These are phyloP conservation scores for Aspergillus versicolor DNA, from an alignment of 2,329 filamentous ascomycete species.

Conservation along the genomic window DNA sequence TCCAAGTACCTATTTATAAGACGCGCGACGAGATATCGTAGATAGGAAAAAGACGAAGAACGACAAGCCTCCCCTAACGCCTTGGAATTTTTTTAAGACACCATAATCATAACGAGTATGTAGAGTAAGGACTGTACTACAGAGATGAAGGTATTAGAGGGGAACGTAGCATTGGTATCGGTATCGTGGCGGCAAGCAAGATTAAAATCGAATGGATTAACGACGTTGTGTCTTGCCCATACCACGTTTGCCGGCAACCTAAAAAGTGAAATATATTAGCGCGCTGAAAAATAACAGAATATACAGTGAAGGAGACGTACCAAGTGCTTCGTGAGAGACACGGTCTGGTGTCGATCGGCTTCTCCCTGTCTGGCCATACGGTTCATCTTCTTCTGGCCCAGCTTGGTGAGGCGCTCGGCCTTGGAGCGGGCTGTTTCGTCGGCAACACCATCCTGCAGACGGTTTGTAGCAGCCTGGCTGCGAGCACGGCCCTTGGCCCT, in stretches of 20 bases:
- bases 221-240: slow-evolving; percentile 75
- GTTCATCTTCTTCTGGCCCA: slow-evolving; percentile 98
- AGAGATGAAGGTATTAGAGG: not conserved
- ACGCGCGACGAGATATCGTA: slow-evolving; percentile 24
- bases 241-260: slow-evolving; percentile 88
- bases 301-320: slow-evolving; percentile 54
- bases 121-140: slow-evolving; percentile 4
- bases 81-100: slow-evolving; percentile 14
- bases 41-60: slow-evolving; percentile 21
- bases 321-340: slow-evolving; percentile 84
- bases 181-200: slow-evolving; percentile 1
- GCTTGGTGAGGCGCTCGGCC: slow-evolving; percentile 82
- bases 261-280: slow-evolving; percentile 12
- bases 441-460: slow-evolving; percentile 56
- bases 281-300: too few relatives aligned
- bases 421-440: slow-evolving; percentile 67
- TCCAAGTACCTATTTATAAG: not conserved
- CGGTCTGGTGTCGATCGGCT: slow-evolving; percentile 84
- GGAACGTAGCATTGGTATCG: slow-evolving; percentile 1
- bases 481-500: slow-evolving; percentile 71
- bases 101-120: slow-evolving; percentile 18
- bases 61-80: slow-evolving; percentile 16
- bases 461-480: slow-evolving; percentile 51
- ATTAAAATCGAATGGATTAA: slow-evolving; percentile 25
- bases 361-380: slow-evolving; percentile 96